Evolutionary conservation across 495 filamentous ascomycete genomes (phyloP), one percentile per base, ranked within the genome.

Genomic region (Neurospora sp.): DNA sequence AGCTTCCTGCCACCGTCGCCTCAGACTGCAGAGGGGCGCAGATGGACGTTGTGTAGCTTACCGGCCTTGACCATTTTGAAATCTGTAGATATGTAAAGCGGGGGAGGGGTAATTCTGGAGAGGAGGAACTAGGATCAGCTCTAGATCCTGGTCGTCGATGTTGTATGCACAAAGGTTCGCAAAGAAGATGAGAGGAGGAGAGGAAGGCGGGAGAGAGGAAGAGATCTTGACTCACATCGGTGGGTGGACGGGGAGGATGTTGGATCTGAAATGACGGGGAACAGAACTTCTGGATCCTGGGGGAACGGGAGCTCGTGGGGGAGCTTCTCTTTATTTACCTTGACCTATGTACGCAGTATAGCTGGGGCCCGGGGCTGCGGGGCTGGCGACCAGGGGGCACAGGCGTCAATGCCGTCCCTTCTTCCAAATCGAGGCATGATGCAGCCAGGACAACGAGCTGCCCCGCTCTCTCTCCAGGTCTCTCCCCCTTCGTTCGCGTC

Each of bases 51-150:
- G 22, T 69, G 69, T 40, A 61, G 75, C 89, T 79, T 85, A 94
- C 93, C 93, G 83, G 93, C 93, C 84, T 96, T 96, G 79, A 96
- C 93, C 93, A 95, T 96, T 74, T 79, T 94, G 69, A 75, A 69
- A 42, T 73, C 27, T 42, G 39, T 42, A 75, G 65, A 45, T 73
- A 27, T 42, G 20, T 37, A 73, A 72, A 68, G 74, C 65, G 75
- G 76, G 73, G 72, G 72, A 76, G 76, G 76, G 76, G 77, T 73
- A 76, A 65, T 40, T 31, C 71, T 39, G 48, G 68, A 35, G 61
- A 42, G 70, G 70, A 48, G 65, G 71, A 69, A 42, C 41, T 37
- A 40, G 20, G 65, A 71, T 78, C 45, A 76, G 75, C 59, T 73
- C 53, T 35, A 65, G 53, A 65, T 65, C 27, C 27, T 37, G 53